Conservation (phyloP, 352 stramenopile genomes). For the Pythium chondricola region DNA sequence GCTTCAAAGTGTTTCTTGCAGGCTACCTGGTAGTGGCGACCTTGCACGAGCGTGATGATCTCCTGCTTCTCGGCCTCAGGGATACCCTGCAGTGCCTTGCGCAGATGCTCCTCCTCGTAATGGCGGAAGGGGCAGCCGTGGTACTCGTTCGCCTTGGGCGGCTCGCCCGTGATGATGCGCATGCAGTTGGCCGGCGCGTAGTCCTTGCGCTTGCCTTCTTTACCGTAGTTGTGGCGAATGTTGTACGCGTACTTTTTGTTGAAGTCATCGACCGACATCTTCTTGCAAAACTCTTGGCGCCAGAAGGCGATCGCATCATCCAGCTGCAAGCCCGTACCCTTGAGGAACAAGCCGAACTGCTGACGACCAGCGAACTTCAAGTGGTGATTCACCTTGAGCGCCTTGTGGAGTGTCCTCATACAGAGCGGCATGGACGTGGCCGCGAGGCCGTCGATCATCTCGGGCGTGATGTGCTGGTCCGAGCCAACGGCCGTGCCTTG, state of each 20-base stretch:
- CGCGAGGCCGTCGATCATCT: slow-evolving; percentile 90
- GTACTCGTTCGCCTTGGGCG: slow-evolving; percentile 91
- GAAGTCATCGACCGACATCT: slow-evolving; percentile 96
- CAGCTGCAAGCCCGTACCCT: slow-evolving; percentile 94
- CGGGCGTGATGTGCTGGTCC: slow-evolving; percentile 75
- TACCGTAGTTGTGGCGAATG: slow-evolving; percentile 99
- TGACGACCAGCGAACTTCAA: slow-evolving; percentile 95
- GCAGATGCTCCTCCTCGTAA: slow-evolving; percentile 92
- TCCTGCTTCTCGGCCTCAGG: slow-evolving; percentile 85
- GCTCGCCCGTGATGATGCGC: slow-evolving; percentile 96
- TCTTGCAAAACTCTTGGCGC: slow-evolving; percentile 90
- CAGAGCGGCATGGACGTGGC: slow-evolving; percentile 95
- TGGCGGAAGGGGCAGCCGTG: slow-evolving; percentile 98
- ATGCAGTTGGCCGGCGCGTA: slow-evolving; percentile 96
- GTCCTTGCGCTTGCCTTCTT: slow-evolving; percentile 97
- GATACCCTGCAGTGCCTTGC: slow-evolving; percentile 77
- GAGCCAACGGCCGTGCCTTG: slow-evolving; percentile 26
- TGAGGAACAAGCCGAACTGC: slow-evolving; percentile 99
- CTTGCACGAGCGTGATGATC: slow-evolving; percentile 89
- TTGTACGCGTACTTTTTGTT: slow-evolving; percentile 99
- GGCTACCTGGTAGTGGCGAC: slow-evolving; percentile 96
- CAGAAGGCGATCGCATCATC: slow-evolving; percentile 97
- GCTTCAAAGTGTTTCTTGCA: slow-evolving; percentile 98
- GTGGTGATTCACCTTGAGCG: slow-evolving; percentile 93
- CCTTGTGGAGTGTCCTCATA: slow-evolving; percentile 95